Conservation (phyloP, 108 stramenopile genomes). For the Schizochytrium sp. region DNA sequence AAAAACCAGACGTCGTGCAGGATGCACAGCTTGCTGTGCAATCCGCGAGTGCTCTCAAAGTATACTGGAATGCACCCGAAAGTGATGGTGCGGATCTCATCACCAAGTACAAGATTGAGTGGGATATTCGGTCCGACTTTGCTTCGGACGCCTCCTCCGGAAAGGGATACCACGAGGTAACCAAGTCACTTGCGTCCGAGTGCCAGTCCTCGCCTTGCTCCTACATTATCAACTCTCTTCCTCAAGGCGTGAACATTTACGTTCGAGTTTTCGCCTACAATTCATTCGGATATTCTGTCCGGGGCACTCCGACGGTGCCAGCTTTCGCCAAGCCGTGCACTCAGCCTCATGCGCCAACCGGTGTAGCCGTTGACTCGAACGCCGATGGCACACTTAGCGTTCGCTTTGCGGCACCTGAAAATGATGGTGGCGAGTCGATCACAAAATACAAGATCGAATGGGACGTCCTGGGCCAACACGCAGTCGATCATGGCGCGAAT, state of each 20-base stretch:
- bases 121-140: conserved; percentile 32
- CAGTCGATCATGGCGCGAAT: conserved; percentile 19
- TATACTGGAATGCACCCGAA: conserved; percentile 34
- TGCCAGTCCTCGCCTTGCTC: conserved; percentile 32
- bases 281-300: conserved; percentile 37
- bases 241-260: conserved; percentile 37
- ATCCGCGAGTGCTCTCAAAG: conserved; percentile 34
- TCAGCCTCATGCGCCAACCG: conserved; percentile 26
- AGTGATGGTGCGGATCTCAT: conserved; percentile 43
- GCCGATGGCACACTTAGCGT: conserved; percentile 41
- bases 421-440: conserved; percentile 62
- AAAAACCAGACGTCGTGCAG: conserved; percentile 54
- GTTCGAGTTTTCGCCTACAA: conserved; percentile 50
- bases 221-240: conserved; percentile 29
- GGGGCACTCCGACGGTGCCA: conserved; percentile 23
- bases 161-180: conserved; percentile 33
- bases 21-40: conserved; percentile 39
- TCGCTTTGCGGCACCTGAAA: conserved; percentile 50
- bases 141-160: neutral
- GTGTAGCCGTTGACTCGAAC: conserved; percentile 15
- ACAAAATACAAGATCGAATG: conserved; percentile 67
- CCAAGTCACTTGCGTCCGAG: conserved; percentile 19
- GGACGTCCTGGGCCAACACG: conserved; percentile 51
- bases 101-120: conserved; percentile 57
- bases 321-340: conserved; percentile 33